phyloP scores from a whole-genome alignment of 75 land plant species.

The Chamaecyparis obtusa region DNA sequence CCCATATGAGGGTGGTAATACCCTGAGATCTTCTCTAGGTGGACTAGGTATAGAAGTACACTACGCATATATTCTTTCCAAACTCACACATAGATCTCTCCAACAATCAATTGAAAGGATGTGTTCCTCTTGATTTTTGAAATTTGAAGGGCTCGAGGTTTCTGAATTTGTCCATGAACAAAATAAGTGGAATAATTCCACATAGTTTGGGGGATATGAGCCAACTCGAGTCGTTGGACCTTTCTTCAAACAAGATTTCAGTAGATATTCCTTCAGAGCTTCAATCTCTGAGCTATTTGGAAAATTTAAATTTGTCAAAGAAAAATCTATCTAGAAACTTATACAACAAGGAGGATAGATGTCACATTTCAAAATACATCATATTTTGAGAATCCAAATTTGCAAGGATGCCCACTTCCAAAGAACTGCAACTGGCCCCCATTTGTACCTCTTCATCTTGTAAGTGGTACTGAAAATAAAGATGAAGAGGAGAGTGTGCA shows the following conservation, averaged over 20 bases:
- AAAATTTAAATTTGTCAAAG: conserved; percentile 46
- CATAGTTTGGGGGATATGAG: conserved; percentile 29
- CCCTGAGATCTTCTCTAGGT: background rate
- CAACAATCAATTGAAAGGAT: conserved; percentile 58
- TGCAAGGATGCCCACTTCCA: too few species aligned
- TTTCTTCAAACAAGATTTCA: conserved; percentile 51
- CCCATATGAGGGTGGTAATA: too few species aligned
- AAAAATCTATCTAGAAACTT: conserved; percentile 48
- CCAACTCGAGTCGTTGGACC: conserved; percentile 36
- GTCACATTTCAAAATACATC: too few species aligned
- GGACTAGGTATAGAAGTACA: background rate
- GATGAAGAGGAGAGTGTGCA: too few species aligned
- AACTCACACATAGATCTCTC: conserved; percentile 42
- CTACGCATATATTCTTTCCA: conserved; percentile 13
- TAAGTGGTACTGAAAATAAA: too few species aligned
- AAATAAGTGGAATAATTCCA: conserved; percentile 54
- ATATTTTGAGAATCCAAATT: too few species aligned
- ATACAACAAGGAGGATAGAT: too few species aligned
- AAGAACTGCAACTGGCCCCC: too few species aligned
- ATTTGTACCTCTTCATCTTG: too few species aligned
- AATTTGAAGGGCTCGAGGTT: conserved; percentile 30
- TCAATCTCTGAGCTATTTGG: conserved; percentile 31
- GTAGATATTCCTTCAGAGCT: conserved; percentile 54
- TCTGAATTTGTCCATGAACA: conserved; percentile 63
- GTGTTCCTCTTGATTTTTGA: conserved; percentile 44